A percentile compares a stretch with the other conserved stretches of the same genome.
Conservation (phyloP, 164 flowering plant genomes). For the Macadamia integrifolia region DNA sequence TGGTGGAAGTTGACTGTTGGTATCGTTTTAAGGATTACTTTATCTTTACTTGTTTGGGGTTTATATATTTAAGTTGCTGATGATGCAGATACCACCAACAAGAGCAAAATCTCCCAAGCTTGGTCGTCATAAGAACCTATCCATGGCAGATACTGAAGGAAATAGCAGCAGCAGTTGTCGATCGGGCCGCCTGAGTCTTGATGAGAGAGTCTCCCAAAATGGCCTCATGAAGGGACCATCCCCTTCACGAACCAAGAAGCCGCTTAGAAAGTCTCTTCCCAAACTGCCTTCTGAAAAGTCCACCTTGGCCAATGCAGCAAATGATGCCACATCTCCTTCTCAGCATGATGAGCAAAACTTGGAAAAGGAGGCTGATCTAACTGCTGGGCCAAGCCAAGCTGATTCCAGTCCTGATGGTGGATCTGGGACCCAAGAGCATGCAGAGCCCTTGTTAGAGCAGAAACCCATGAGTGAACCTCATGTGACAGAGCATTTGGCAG, state of each 20-base stretch:
- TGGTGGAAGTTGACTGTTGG: too few species aligned
- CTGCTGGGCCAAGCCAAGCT: constrained; percentile 15
- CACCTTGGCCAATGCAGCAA: constrained; percentile 27
- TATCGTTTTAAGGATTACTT: too few species aligned
- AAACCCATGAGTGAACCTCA: constrained; percentile 13
- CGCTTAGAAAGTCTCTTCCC: constrained; percentile 79
- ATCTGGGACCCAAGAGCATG: constrained; percentile 22
- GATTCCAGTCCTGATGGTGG: constrained; percentile 17
- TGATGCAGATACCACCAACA: constrained; percentile 75
- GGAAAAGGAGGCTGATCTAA: constrained; percentile 18
- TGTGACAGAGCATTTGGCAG: constrained; percentile 3
- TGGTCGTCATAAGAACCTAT: constrained; percentile 58
- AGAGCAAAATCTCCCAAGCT: constrained; percentile 94
- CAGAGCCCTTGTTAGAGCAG: constrained; percentile 14
- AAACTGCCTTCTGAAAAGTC: constrained; percentile 70
- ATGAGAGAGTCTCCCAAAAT: constrained; percentile 38
- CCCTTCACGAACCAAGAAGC: constrained; percentile 44
- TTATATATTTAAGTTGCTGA: not conserved
- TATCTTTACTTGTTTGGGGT: too few species aligned
- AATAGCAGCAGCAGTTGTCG: constrained; percentile 22
- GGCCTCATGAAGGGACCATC: constrained; percentile 31
- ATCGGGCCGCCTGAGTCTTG: constrained; percentile 55
- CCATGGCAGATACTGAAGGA: constrained; percentile 37
- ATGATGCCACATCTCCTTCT: constrained; percentile 13
- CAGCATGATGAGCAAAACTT: not conserved